Base-by-base conservation (phyloP, 495 filamentous ascomycete species). In the Aspergillus ostianus region DNA sequence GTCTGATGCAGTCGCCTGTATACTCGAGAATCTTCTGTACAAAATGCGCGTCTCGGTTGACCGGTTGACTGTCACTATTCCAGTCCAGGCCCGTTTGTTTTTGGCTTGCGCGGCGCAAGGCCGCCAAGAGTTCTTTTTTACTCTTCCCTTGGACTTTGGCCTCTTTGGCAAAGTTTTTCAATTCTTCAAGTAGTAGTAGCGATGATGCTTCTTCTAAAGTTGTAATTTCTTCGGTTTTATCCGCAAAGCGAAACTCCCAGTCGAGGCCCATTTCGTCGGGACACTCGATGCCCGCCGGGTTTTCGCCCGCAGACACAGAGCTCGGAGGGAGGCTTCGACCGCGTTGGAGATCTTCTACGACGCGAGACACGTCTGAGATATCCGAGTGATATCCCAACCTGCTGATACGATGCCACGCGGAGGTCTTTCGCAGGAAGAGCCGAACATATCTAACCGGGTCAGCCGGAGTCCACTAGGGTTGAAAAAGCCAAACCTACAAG, bases 371-470 rank as follows among this genome's bases (percentile, higher is more conserved):
- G 70, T 97, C 85, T 50, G 86, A 80, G 56, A 98, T 90, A 68
- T 98, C 93, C 53, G 85, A 83, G 65, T 92, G 84, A 66, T 96
- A 95, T 0, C 84, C 83, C 21, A 98, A 68, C 21, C 85, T 82
- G 60, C 83, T 81, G 60, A 93, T 83, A 32, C 94, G 90, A 76
- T 97, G 92, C 94, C 94, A 98, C 2, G 87, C 85, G n/a, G 90
- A 86, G 1, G 91, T 94, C 71, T 98, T 98, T 51, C 94, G 90
- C 7, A 98, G 82, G 65, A 98, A 98, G 6, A 98, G 75, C 13
- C 94, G 88, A 13, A 97, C 92, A 77, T 97, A 98, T 65, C 87
- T 90, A 56, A 21, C 30, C 47, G 23, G 10, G 59, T 54, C 49
- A 61, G 53, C 19, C 49, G 41, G 18, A 41, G 15, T 13, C 21